A percentile compares a stretch with the other conserved stretches of the same genome.
These are phyloP conservation scores for Lipomyces spencermartinsiae DNA, from an alignment of 805 yeast genomes.

Conservation along the genomic window DNA sequence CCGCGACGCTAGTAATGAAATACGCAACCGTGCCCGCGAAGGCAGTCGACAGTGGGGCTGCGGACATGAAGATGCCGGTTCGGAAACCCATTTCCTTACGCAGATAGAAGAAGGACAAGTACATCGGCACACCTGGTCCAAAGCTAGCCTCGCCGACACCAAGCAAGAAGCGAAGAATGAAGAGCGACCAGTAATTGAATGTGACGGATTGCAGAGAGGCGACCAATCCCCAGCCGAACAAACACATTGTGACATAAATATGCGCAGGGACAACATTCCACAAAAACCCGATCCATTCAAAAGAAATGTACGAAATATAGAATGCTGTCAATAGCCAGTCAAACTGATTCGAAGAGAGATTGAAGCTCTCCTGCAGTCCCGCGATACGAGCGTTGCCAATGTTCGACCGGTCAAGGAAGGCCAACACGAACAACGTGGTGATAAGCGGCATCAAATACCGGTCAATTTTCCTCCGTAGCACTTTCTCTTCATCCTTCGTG, in stretches of 20 bases:
- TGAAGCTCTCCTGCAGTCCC: slow-evolving; percentile 52
- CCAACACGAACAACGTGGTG: slow-evolving; percentile 54
- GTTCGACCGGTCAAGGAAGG: slow-evolving; percentile 61
- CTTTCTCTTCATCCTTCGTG: slow-evolving; percentile 31
- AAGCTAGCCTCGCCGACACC: slow-evolving; percentile 54
- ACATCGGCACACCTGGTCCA: slow-evolving; percentile 51
- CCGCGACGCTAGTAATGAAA: slow-evolving; percentile 32
- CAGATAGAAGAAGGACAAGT: slow-evolving; percentile 51
- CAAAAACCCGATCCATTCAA: slow-evolving; percentile 38
- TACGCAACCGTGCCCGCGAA: slow-evolving; percentile 52
- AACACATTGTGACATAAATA: slow-evolving; percentile 54
- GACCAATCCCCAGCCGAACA: slow-evolving; percentile 59
- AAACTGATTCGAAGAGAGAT: slow-evolving; percentile 34
- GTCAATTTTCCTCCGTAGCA: slow-evolving; percentile 37
- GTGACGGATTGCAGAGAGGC: slow-evolving; percentile 58
- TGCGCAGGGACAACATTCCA: slow-evolving; percentile 50
- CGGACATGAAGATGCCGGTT: slow-evolving; percentile 50
- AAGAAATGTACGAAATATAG: slow-evolving; percentile 35
- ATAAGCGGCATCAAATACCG: slow-evolving; percentile 48
- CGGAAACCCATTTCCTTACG: slow-evolving; percentile 50
- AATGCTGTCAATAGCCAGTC: slow-evolving; percentile 39
- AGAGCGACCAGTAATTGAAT: slow-evolving; percentile 51
- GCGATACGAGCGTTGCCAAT: slow-evolving; percentile 66
- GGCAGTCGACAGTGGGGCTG: slow-evolving; percentile 50
- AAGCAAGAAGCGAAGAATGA: slow-evolving; percentile 55